phyloP scores from a whole-genome alignment of 306 rosid species.

The Casuarina glauca region DNA sequence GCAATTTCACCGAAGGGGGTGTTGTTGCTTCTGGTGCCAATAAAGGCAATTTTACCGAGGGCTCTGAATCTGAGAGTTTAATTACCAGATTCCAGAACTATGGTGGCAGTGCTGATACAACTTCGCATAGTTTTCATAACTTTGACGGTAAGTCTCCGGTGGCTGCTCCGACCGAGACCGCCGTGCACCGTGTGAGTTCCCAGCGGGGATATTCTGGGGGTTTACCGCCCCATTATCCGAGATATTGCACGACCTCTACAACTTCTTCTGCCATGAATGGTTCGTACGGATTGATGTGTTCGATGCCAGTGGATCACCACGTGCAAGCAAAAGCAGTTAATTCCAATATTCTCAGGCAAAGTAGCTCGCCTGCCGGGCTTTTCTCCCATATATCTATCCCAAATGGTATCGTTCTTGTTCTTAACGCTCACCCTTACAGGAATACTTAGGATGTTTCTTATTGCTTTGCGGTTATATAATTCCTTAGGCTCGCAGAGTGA shows the following conservation, averaged over 20 bases:
- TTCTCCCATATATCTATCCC: constrained; percentile 54
- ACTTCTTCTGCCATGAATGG: constrained; percentile 41
- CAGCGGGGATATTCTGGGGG: constrained; percentile 40
- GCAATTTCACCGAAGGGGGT: constrained; percentile 32
- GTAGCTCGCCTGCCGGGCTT: constrained; percentile 61
- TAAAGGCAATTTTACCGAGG: constrained; percentile 25
- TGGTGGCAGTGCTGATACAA: constrained; percentile 26
- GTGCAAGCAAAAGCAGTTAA: constrained; percentile 27
- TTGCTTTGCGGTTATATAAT: neutral
- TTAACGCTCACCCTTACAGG: neutral
- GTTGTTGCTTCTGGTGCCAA: constrained; percentile 16
- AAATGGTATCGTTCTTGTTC: constrained; percentile 48
- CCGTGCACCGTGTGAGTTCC: constrained; percentile 39
- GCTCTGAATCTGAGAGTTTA: constrained; percentile 47
- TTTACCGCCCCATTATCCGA: constrained; percentile 86
- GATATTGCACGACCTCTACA: constrained; percentile 43
- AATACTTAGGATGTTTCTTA: neutral
- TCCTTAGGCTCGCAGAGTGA: neutral
- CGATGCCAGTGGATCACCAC: constrained; percentile 42
- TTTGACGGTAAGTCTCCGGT: constrained; percentile 39
- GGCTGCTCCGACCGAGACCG: constrained; percentile 11
- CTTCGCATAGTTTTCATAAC: constrained; percentile 38
- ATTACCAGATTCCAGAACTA: constrained; percentile 43
- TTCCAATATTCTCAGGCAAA: constrained; percentile 54
- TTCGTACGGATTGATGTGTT: constrained; percentile 51